Base-by-base conservation (phyloP, 2,329 filamentous ascomycete species). In the Escovopsis sp. region DNA sequence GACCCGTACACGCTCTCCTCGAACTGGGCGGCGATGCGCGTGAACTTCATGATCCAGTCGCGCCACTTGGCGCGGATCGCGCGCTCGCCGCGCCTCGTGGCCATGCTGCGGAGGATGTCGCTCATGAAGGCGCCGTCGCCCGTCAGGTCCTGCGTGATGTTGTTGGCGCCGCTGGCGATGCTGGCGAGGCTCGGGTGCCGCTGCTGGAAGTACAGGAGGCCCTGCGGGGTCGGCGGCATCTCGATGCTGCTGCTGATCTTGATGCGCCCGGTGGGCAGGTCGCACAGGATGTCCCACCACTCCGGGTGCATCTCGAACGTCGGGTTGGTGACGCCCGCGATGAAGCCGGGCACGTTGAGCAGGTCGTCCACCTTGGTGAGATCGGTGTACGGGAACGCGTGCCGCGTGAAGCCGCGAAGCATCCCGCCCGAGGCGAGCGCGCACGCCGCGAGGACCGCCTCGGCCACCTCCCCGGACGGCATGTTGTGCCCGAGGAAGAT, bases 201-300 rank as follows among this genome's bases (percentile, higher is more conserved):
- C 55, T 91, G 84, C 55, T 94, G 85, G 61, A 96, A 96, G 59
- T 83, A 94, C 3, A 80, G 59, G 9, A 91, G 70, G 0, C 89
- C 89, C 53, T 98, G 91, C 0, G 87, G 95, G 4, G 83, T 63
- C 1, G 81, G 76, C 0, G 87, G 83, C 19, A 75, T 63, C 48
- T 96, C 89, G 49, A 96, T 88, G 53, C 80, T 81, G 58, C 75
- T 85, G 55, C 85, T 94, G 55, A 98, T 96, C 63, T 91, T 94
- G 69, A 98, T 87, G 36, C 88, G 80, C 9, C 91, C 91, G 2
- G 81, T 89, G 0, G 88, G 83, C 36, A 98, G 69, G 60, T 98
- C 91, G 60, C 91, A 98, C 11, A 98, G 71, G 9, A 98, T 65
- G 61, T 98, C 91, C 91, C 91, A 98, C 91, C 91, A 98, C 58